These are phyloP conservation scores for Aspergillus biplanus DNA, from an alignment of 495 filamentous ascomycete species.

Conservation along the genomic window DNA sequence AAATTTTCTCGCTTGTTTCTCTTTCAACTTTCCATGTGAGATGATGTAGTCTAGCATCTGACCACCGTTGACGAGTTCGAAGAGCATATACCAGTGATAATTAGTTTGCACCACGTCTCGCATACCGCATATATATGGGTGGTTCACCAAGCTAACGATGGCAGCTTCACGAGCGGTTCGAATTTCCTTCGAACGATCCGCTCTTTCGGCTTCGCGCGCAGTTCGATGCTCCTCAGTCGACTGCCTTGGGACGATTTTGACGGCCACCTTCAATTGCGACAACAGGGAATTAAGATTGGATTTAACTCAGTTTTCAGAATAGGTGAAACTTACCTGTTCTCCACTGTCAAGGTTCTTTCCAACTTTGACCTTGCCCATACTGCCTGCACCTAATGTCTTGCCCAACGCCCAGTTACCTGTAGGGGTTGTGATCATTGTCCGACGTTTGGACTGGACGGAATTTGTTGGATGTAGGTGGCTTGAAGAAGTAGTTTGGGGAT, in stretches of 20 bases:
- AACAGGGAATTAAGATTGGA: slow-evolving; percentile 13
- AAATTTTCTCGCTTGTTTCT: slow-evolving; percentile 98
- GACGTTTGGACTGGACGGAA: slow-evolving; percentile 62
- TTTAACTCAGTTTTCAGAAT: slow-evolving; percentile 10
- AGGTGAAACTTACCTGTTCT: slow-evolving; percentile 65
- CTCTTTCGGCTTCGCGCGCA: slow-evolving; percentile 78
- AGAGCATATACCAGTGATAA: slow-evolving; percentile 99
- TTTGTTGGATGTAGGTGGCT: slow-evolving; percentile 33
- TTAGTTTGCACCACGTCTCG: slow-evolving; percentile 92
- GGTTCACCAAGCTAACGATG: slow-evolving; percentile 92
- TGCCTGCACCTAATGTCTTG: slow-evolving; percentile 96
- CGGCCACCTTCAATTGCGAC: slow-evolving; percentile 69
- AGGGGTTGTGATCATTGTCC: slow-evolving; percentile 80
- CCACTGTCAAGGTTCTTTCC: slow-evolving; percentile 79
- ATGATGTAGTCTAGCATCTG: slow-evolving; percentile 99
- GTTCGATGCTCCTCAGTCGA: slow-evolving; percentile 84
- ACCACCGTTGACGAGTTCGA: slow-evolving; percentile 98
- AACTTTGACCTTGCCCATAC: slow-evolving; percentile 95
- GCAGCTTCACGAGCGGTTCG: slow-evolving; percentile 94
- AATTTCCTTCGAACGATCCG: slow-evolving; percentile 95
- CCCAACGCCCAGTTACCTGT: slow-evolving; percentile 91
- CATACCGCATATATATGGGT: slow-evolving; percentile 97
- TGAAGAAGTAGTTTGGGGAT: slow-evolving; percentile 48
- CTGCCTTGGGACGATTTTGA: slow-evolving; percentile 95
- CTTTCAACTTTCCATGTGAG: slow-evolving; percentile 94